Conservation (phyloP, 495 filamentous ascomycete genomes). For the Daldinia caldariorum region DNA sequence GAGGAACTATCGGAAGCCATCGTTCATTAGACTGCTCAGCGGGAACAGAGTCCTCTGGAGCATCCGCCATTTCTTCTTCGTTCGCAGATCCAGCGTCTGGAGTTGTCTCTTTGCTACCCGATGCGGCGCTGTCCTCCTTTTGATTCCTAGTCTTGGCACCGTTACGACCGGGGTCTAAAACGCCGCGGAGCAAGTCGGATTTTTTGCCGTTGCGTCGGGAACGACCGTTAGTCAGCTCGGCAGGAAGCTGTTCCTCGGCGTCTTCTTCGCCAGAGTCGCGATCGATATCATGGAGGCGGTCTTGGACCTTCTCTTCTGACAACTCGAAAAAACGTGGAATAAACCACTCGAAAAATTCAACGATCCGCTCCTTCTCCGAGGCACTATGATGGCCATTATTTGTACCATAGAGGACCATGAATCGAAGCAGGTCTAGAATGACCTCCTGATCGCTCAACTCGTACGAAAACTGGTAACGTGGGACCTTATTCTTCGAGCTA, state of each 20-base stretch:
- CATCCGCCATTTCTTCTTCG: constrained; percentile 70
- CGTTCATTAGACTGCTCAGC: constrained; percentile 66
- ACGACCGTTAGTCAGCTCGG: constrained; percentile 66
- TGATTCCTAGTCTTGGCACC: constrained; percentile 66
- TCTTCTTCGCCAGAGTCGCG: constrained; percentile 73
- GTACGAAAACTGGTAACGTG: constrained; percentile 77
- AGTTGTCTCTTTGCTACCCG: constrained; percentile 84
- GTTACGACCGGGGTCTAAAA: constrained; percentile 80
- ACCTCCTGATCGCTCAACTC: constrained; percentile 80
- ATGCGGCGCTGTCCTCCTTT: constrained; percentile 76
- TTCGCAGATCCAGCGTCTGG: constrained; percentile 79
- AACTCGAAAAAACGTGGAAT: constrained; percentile 90
- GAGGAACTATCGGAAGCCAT: constrained; percentile 61
- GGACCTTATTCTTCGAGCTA: constrained; percentile 65
- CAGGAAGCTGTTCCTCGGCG: constrained; percentile 66
- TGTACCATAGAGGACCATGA: constrained; percentile 80
- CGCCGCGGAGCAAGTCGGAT: constrained; percentile 82
- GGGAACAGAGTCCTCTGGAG: constrained; percentile 56
- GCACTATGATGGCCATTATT: constrained; percentile 71
- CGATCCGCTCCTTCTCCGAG: constrained; percentile 77
- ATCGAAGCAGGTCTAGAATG: constrained; percentile 79
- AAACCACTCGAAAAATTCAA: constrained; percentile 87
- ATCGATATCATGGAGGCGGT: constrained; percentile 77
- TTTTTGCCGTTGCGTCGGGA: constrained; percentile 77
- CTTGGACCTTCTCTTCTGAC: constrained; percentile 76